Base-by-base conservation (phyloP, 1,284 basidiomycete species). In the Schizopora paradoxa region DNA sequence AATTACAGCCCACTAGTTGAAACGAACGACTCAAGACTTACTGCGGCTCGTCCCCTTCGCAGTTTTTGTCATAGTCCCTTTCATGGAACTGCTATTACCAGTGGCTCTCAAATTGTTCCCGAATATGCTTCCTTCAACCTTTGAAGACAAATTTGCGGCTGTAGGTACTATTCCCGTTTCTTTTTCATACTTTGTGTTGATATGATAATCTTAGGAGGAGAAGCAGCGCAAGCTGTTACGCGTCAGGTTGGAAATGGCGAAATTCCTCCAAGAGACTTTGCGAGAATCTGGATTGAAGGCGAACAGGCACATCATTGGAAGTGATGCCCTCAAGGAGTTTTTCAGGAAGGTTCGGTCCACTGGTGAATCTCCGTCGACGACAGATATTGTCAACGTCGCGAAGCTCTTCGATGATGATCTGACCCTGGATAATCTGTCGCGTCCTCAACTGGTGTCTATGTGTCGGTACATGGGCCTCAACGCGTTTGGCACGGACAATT, bases 401-500 rank as follows among this genome's bases (percentile, higher is more conserved):
- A 92, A 91, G 60, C 78, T 98, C 35, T 99, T 99, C 64, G 91
- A 98, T 62, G 92, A 97, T 58, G 96, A 99, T 60, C 77, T 99
- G 50, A 97, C 95, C 0, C 79, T 99, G 48, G 96, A 99, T 74
- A 99, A 99, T 66, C 74, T 99, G 51, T 93, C 93, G 3, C 84
- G 95, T 25, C 94, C 96, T 19, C 95, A 99, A 67, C 78, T 99
- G 13, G 93, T 97, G 31, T 95, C 91, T 2, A 95, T 96, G 84
- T 97, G 87, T 59, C 79, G 91, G 45, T 97, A 96, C 66, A 97
- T 99, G 93, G 92, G 90, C 56, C 81, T 98, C 61, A 92, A 98
- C 66, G 95, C 95, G 2, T 99, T 98, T 59, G 95, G 95, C 35
- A 99, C 96, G 28, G 95, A 99, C 67, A 98, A 98, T 68, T 98